These are phyloP conservation scores for Diplodia scrobiculata DNA, from an alignment of 2,329 filamentous ascomycete species.

Conservation along the genomic window DNA sequence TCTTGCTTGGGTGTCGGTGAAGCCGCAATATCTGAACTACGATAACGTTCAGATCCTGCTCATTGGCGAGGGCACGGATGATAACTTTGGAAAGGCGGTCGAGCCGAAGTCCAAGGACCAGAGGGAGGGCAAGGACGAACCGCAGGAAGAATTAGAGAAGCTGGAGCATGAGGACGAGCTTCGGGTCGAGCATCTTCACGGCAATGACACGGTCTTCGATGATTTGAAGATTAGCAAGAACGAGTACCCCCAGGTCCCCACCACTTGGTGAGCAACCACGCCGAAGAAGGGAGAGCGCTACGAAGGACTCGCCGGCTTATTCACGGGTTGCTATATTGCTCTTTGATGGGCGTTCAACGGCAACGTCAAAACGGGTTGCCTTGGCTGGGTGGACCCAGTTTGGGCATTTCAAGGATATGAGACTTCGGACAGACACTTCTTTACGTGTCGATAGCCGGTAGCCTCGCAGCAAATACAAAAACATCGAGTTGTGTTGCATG, in stretches of 20 bases:
- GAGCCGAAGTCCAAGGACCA: slow-evolving; percentile 61
- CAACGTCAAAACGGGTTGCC: not conserved
- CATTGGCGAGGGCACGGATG: slow-evolving; percentile 67
- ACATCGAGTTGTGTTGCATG: not conserved
- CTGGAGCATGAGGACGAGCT: slow-evolving; percentile 74
- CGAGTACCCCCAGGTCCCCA: slow-evolving; percentile 65
- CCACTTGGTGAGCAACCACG: slow-evolving; percentile 56
- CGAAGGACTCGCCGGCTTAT: not conserved
- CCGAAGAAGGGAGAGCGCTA: no score
- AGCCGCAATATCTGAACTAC: slow-evolving; percentile 74
- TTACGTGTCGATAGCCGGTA: not conserved
- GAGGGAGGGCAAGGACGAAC: slow-evolving; percentile 61
- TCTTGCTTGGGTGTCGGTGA: slow-evolving; percentile 72
- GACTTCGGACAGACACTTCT: not conserved
- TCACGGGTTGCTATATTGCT: not conserved
- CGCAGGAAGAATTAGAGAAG: slow-evolving; percentile 71
- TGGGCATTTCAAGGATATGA: not conserved
- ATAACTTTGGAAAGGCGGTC: slow-evolving; percentile 59
- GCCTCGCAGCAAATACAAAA: not conserved
- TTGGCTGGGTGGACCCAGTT: not conserved
- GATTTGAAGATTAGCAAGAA: slow-evolving; percentile 63
- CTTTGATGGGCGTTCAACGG: not conserved
- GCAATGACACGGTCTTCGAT: slow-evolving; percentile 62
- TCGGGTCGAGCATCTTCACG: slow-evolving; percentile 62
- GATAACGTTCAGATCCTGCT: slow-evolving; percentile 75